Evolutionary conservation across 805 yeast species (phyloP).

Genomic region (Kazachstania viticola): DNA sequence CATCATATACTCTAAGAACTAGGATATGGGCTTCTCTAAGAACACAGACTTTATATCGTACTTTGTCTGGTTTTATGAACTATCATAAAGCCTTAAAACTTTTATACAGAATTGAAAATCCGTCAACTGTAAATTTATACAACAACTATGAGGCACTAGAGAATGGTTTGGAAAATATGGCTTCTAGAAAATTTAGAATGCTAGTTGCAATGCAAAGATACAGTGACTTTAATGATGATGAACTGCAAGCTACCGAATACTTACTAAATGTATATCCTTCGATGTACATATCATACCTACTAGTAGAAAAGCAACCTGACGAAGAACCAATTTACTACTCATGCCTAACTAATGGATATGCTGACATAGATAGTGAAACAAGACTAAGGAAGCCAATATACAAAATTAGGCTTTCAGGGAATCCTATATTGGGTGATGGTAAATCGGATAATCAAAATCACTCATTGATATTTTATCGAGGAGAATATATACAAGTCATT

Average conservation of each 20-base stretch:
- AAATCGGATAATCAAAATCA: conserved; percentile 93
- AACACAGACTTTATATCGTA: conserved; percentile 73
- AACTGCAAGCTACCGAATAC: conserved; percentile 54
- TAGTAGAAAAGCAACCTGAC: conserved; percentile 28
- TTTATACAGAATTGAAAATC: conserved; percentile 55
- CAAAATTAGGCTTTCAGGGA: conserved; percentile 73
- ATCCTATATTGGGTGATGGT: conserved; percentile 94
- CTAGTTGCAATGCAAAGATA: conserved; percentile 83
- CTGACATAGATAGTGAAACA: conserved; percentile 41
- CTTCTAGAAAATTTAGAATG: conserved; percentile 67
- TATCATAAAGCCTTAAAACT: conserved; percentile 63
- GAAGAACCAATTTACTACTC: conserved; percentile 38
- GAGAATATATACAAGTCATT: conserved; percentile 88
- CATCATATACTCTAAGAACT: conserved; percentile 56
- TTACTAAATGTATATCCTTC: conserved; percentile 67
- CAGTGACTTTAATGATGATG: conserved; percentile 51
- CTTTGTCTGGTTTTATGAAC: conserved; percentile 75
- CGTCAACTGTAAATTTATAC: conserved; percentile 36
- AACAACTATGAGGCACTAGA: conserved; percentile 46
- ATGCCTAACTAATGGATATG: conserved; percentile 53
- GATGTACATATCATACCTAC: conserved; percentile 42
- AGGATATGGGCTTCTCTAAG: conserved; percentile 81
- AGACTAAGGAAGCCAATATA: conserved; percentile 50
- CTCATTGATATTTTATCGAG: conserved; percentile 75
- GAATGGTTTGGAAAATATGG: conserved; percentile 57